Base-by-base conservation (phyloP, 164 flowering plant genomes). In the Annona cherimola region DNA sequence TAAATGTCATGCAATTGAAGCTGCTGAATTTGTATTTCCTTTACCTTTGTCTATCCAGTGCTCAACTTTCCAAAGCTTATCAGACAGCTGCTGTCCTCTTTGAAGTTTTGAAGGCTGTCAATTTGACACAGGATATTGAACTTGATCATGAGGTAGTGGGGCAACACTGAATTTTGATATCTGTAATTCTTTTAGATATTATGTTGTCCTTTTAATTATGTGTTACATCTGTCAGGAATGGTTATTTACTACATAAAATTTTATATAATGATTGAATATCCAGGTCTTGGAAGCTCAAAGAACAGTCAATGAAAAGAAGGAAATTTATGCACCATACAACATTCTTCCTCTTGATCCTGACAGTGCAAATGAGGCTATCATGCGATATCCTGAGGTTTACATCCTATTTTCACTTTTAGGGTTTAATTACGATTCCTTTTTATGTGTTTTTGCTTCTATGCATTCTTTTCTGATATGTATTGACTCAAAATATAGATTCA, bases 271-370 rank as follows among this genome's bases (percentile, higher is more conserved):
- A 7, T 63, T 3, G 57, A 14, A 14, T 14, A 42, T 66, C 18
- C 71, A 96, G 98, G 83, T 96, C 79, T 78, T 90, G 83, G 97
- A 93, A 80, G 81, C 94, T 69, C 98, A 92, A 71, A 85, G 84
- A 71, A 87, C 92, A 76, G 98, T 96, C 76, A 91, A 87, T 11
- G 95, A 92, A 77, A 93, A 96, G 82, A 88, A 95, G 42, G 85
- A 88, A 76, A 84, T 90, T 1, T 93, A 83, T 76, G 88, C 83
- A 8, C 99, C 98, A 11, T 96, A 93, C 81, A 96, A 96, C 73
- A 93, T 96, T 76, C 97, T 96, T 79, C 99, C 99, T 68, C 97
- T 93, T 72, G 99, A 96, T 72, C 97, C 95, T 71, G 98, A 90
- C 71, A 96, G 99, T 89, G 84, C 89, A 82, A 90, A 93, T 81